phyloP scores from a whole-genome alignment of 441 rosid genomes.

The Aquilaria agallochum region DNA sequence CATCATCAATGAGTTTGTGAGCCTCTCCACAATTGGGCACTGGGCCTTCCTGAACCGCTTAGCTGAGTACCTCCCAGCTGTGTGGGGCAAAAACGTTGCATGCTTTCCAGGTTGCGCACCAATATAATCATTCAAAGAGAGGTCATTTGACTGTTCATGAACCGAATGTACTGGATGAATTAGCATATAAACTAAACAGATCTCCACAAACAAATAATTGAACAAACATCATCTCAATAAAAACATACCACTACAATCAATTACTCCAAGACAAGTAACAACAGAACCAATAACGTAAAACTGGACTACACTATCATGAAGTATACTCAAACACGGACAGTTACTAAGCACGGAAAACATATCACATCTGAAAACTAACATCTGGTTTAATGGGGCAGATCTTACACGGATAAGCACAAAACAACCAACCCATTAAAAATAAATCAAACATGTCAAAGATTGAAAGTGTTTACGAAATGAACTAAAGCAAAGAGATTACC shows the following conservation, averaged over 20 bases:
- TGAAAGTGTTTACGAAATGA: neutral
- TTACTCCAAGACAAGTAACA: too few relatives aligned
- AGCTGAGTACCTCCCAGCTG: conserved; percentile 60
- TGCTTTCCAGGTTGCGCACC: conserved; percentile 55
- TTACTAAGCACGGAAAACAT: too few relatives aligned
- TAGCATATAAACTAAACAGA: neutral
- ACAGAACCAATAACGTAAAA: too few relatives aligned
- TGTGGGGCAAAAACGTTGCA: conserved; percentile 61
- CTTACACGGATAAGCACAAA: too few relatives aligned
- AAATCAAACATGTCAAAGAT: too few relatives aligned
- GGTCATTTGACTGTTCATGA: conserved; percentile 33
- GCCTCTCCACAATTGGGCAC: conserved; percentile 64
- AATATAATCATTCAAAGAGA: conserved; percentile 50
- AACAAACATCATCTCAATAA: neutral
- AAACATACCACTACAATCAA: too few relatives aligned
- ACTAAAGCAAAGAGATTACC: conserved; percentile 19
- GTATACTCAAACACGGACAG: too few relatives aligned
- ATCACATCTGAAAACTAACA: too few relatives aligned
- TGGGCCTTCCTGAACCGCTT: conserved; percentile 76
- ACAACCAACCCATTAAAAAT: too few relatives aligned
- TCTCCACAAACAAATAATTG: neutral
- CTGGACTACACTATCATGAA: too few relatives aligned
- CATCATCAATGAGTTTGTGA: conserved; percentile 70
- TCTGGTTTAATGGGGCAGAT: too few relatives aligned
- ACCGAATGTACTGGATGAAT: neutral